Evolutionary conservation across 345 rosid genomes (phyloP).

Genomic region (Eucalyptus decipiens): DNA sequence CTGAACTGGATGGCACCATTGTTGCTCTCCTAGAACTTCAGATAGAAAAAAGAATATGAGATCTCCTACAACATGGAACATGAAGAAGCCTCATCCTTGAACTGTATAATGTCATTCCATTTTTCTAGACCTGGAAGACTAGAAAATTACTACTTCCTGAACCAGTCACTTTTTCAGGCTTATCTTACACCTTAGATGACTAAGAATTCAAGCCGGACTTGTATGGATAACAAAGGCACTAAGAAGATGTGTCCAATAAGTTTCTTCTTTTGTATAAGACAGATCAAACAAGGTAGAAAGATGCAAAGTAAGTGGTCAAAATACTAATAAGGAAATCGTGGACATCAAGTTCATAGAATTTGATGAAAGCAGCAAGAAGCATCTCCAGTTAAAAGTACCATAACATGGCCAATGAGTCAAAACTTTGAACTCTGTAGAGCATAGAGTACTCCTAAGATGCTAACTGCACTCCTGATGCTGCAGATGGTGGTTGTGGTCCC

Average conservation of each 20-base stretch:
- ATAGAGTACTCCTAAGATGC: neutral
- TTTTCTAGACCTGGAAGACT: too few relatives aligned
- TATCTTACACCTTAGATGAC: neutral
- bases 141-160: too few relatives aligned
- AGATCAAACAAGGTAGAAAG: neutral
- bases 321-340: neutral
- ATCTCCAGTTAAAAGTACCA: neutral
- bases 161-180: too few relatives aligned
- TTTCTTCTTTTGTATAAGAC: neutral
- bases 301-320: neutral
- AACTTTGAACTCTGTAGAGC: neutral
- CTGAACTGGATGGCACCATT: too few relatives aligned
- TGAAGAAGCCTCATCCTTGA: too few relatives aligned
- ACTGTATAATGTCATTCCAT: too few relatives aligned
- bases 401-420: neutral
- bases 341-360: neutral
- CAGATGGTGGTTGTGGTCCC: neutral
- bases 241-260: neutral
- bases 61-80: too few relatives aligned
- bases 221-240: neutral
- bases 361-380: neutral
- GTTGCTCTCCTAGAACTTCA: too few relatives aligned
- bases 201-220: neutral
- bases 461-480: neutral
- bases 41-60: too few relatives aligned